Evolutionary conservation across 805 yeast genomes (phyloP), one percentile per base, ranked within the genome.

Genomic region (Maudiozyma barnettii): DNA sequence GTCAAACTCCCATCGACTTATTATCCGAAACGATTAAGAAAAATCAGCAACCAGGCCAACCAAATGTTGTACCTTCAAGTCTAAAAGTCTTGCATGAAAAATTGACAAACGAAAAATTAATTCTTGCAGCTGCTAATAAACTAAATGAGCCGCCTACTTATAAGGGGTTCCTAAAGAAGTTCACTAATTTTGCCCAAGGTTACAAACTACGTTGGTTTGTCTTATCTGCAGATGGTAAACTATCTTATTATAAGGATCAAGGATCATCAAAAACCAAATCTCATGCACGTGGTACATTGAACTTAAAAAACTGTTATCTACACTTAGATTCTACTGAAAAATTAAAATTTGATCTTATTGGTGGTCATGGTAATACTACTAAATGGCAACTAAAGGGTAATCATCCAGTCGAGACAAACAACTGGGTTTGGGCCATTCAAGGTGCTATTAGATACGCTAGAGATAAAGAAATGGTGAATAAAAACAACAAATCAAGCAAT

Each of bases 401-500:
- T 57, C 97, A 93, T 65, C 89, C 95, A 0, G 85, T 84, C 9
- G 99, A 93, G 65, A 88, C 97, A 0, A 91, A 85, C 59, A 76
- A 95, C 56, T 93, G 99, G 99, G 96, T 93, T 7, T 89, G 97
- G 97, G 84, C 93, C 3, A 74, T 93, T 45, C 95, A 88, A 63
- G 88, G 87, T 54, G 95, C 99, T 2, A 89, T 91, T 33, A 81
- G 95, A 44, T 77, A 75, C 51, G 85, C 95, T 6, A 85, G 86
- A 57, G 96, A 89, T 62, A 69, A 66, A 41, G 75, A 73, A 43
- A 64, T 67, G 54, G 22, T 52, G 36, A 54, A 46, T 29, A 61
- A 52, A 40, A 47, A 43, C 30, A 40, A 40, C 16, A 54, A 53
- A 6, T 45, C 41, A 9, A 43, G 5, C 7, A 35, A 43, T 9